A percentile compares a stretch with the other conserved stretches of the same genome.
Conservation (phyloP, 73 alveolate species). For the Paramecium caudatum region DNA sequence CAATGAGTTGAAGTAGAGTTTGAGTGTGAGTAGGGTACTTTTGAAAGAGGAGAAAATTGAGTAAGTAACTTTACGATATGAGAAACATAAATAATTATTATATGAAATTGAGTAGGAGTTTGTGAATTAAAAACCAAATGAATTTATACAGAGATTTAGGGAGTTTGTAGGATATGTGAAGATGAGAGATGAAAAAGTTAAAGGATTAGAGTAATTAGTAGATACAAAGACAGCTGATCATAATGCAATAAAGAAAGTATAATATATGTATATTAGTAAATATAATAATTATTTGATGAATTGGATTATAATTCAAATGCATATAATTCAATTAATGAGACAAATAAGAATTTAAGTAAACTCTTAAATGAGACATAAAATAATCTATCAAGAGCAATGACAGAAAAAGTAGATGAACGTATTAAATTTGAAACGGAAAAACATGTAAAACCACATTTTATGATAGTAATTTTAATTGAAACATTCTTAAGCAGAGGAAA, state of each 20-base stretch:
- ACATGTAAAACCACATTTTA: neutral
- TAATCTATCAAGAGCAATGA: constrained; percentile 54
- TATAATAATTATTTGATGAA: constrained; percentile 42
- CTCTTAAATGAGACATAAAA: constrained; percentile 55
- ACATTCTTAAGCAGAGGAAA: neutral
- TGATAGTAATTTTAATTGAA: constrained; percentile 24
- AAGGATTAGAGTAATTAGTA: constrained; percentile 31
- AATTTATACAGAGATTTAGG: constrained; percentile 35
- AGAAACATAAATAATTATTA: constrained; percentile 31
- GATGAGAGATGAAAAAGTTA: constrained; percentile 67
- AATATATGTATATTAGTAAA: constrained; percentile 33
- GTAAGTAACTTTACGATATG: constrained; percentile 44
- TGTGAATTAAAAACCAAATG: neutral
- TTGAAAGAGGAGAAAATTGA: constrained; percentile 26
- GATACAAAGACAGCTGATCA: neutral
- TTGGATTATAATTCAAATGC: constrained; percentile 48
- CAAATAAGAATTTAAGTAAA: constrained; percentile 21
- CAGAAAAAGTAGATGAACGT: constrained; percentile 32
- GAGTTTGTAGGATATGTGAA: constrained; percentile 65
- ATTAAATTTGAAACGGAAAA: constrained; percentile 46
- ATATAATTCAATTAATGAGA: neutral
- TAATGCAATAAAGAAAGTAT: neutral
- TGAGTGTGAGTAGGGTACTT: constrained; percentile 6
- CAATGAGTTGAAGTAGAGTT: constrained; percentile 16
- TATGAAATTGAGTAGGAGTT: constrained; percentile 55